Percentiles rank a stretch among this genome's conserved stretches.
phyloP scores from a whole-genome alignment of 768 basidiomycete genomes.

The Coprinellus aureogranulatus region DNA sequence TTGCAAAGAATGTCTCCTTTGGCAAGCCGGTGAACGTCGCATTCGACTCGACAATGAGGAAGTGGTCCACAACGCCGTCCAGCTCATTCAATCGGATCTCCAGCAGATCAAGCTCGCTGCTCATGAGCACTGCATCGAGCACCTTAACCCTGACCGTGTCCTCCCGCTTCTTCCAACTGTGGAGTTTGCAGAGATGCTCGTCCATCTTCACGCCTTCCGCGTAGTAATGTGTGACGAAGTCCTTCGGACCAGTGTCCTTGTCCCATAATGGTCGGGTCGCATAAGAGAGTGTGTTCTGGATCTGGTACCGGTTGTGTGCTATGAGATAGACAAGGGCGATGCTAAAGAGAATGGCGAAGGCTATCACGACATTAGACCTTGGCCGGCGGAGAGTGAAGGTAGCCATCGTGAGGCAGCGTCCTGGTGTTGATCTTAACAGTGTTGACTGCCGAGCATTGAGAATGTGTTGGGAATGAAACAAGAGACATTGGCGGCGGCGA shows the following conservation, averaged over 20 bases:
- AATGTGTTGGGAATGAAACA: not conserved
- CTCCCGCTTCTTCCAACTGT: conserved; percentile 50
- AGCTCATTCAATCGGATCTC: conserved; percentile 65
- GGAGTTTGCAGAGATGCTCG: conserved; percentile 45
- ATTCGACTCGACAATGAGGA: conserved; percentile 62
- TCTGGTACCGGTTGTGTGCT: conserved; percentile 44
- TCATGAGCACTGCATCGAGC: conserved; percentile 59
- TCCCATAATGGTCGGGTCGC: conserved; percentile 64
- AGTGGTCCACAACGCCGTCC: conserved; percentile 52
- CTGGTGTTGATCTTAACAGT: conserved; percentile 15
- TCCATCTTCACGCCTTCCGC: conserved; percentile 50
- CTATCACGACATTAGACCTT: conserved; percentile 22
- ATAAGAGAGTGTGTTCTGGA: conserved; percentile 52
- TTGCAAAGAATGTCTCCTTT: conserved; percentile 50
- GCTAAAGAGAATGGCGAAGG: conserved; percentile 31
- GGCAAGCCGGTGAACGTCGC: conserved; percentile 60
- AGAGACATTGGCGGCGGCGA: conserved; percentile 61
- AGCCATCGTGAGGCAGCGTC: not conserved
- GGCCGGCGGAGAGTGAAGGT: conserved; percentile 21
- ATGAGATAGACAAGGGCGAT: conserved; percentile 32
- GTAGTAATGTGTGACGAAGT: conserved; percentile 54
- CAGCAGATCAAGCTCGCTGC: conserved; percentile 60
- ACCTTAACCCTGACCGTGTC: conserved; percentile 38
- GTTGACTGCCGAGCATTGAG: conserved; percentile 4
- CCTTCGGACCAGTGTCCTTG: conserved; percentile 42